phyloP scores from a whole-genome alignment of 139 green algal genomes.

The Coelastrella sp. region DNA sequence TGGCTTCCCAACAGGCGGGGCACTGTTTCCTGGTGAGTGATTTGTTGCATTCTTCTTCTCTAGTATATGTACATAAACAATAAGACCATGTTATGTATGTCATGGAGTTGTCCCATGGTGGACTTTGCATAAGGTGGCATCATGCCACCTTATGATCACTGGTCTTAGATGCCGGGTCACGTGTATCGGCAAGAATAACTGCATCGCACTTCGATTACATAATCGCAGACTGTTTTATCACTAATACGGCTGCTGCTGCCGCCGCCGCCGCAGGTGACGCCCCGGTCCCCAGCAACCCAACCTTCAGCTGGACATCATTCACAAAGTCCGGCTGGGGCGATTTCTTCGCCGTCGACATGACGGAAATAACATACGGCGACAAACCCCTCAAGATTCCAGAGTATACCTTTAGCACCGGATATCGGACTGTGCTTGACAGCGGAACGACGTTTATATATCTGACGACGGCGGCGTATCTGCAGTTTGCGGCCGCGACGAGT shows the following conservation, averaged over 20 bases:
- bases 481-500: neutral
- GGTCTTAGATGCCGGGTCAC: too few relatives aligned
- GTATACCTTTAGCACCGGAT: neutral
- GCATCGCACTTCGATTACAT: too few relatives aligned
- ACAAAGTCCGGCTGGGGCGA: neutral
- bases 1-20: too few relatives aligned
- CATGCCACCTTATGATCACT: too few relatives aligned
- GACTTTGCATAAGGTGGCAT: too few relatives aligned
- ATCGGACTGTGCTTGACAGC: conserved; percentile 89
- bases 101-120: too few relatives aligned
- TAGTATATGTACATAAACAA: too few relatives aligned
- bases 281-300: conserved; percentile 7
- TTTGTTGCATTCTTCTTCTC: too few relatives aligned
- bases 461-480: conserved; percentile 39
- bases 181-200: too few relatives aligned
- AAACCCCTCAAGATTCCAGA: neutral
- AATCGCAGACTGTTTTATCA: too few relatives aligned
- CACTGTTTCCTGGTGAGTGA: too few relatives aligned
- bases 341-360: neutral
- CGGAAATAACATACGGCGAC: neutral
- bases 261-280: neutral
- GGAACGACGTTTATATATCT: conserved; percentile 98
- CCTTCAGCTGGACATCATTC: neutral
- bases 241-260: neutral
- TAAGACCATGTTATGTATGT: too few relatives aligned